These are phyloP conservation scores for Artemisia tridentata DNA, from an alignment of 129 eudicot genomes.

Conservation along the genomic window DNA sequence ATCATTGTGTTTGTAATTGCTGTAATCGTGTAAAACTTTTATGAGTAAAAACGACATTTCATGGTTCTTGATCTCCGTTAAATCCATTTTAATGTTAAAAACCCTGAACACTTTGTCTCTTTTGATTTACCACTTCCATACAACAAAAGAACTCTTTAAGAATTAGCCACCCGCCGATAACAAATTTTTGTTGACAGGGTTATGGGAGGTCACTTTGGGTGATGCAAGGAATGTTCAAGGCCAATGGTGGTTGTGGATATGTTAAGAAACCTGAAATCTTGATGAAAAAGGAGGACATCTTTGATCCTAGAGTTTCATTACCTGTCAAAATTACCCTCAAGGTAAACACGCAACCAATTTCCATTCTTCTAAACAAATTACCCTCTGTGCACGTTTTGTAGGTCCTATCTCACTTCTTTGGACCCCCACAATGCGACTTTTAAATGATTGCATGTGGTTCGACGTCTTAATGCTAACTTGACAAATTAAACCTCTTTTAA, in stretches of 20 bases:
- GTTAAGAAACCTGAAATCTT: slow-evolving; percentile 86
- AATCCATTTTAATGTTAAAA: too few species aligned
- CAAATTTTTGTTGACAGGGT: slow-evolving; percentile 48
- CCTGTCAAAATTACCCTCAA: slow-evolving; percentile 59
- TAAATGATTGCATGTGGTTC: background rate
- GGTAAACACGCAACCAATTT: slow-evolving; percentile 39
- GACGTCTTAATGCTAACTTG: background rate
- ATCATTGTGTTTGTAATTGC: too few species aligned
- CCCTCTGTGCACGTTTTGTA: background rate
- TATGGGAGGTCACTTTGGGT: slow-evolving; percentile 93
- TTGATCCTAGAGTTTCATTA: slow-evolving; percentile 58
- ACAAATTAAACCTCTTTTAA: slow-evolving; percentile 22
- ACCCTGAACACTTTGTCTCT: too few species aligned
- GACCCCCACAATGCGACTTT: slow-evolving; percentile 2
- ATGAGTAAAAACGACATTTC: too few species aligned
- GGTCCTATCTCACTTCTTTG: background rate
- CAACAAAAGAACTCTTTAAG: background rate
- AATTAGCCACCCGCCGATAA: background rate
- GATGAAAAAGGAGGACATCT: slow-evolving; percentile 46
- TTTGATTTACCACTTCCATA: background rate
- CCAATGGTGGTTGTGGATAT: slow-evolving; percentile 95
- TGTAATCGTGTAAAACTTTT: too few species aligned
- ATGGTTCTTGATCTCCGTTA: too few species aligned
- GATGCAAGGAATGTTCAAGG: slow-evolving; percentile 98
- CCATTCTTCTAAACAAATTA: background rate